Base-by-base conservation (phyloP, 163 green algal species). In the Scenedesmus sp. region DNA sequence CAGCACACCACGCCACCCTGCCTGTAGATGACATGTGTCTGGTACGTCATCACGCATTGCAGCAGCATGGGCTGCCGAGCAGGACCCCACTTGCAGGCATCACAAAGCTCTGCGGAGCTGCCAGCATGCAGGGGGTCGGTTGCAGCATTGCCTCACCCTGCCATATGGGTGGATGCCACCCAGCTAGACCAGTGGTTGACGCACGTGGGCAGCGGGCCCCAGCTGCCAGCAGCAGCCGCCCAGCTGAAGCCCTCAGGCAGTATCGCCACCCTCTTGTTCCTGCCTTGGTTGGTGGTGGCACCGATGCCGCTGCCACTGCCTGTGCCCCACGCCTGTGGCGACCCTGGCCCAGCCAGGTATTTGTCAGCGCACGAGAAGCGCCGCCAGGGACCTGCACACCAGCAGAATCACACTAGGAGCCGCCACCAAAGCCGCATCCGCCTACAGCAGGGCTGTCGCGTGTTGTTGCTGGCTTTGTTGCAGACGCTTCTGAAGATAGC, bases 221-320 rank as follows among this genome's bases (percentile, higher is more conserved):
- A 84, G 26, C n/a, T 65, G 1, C 33, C 30, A 30, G 68, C 87
- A 15, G 43, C 43, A 24, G 68, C 6, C 0, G 88, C 89, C 93
- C 93, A 95, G 15, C n/a, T 56, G 59, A 94, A 95, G 20, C 93
- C 93, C 90, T 94, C 86, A 68, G 93, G 93, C 65, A 95, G 37
- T 4, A 95, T 79, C 13, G 93, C 85, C n/a, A 95, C 26, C 37
- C 93, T 42, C 89, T 95, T 95, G 81, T 61, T 80, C 65, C 91
- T 87, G 7, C 93, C 93, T 33, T 51, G 53, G 59, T 90, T 93
- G 49, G 56, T 93, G 56, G 59, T 30, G 5, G 87, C 51, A 84
- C 61, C 20, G 1, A 51, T 80, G 40, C 46, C 86, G 86, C 81
- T 78, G 88, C 49, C 51, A 24, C 13, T 35, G 3, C 1, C 0